A percentile compares a stretch with the other conserved stretches of the same genome.
These are phyloP conservation scores for Nematodospora valgi DNA, from an alignment of 805 yeast genomes.

Conservation along the genomic window DNA sequence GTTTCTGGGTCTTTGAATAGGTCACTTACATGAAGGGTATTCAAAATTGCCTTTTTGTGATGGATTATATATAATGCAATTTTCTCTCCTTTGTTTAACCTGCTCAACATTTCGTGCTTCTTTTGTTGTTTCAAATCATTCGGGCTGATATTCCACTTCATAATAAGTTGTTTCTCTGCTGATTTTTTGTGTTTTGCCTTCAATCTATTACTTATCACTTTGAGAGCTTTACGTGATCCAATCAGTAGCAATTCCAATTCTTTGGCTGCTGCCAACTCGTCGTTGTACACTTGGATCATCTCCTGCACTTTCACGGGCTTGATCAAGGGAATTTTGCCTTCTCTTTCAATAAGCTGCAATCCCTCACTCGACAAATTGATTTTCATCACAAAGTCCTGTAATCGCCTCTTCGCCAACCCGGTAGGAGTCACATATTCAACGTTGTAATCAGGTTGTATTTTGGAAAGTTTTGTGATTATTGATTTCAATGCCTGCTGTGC, in stretches of 20 bases:
- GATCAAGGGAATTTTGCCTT: slow-evolving; percentile 21
- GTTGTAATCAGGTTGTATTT: slow-evolving; percentile 15
- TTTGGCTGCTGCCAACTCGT: slow-evolving; percentile 28
- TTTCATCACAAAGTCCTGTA: background rate
- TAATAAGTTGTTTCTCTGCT: slow-evolving; percentile 27
- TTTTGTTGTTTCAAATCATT: slow-evolving; percentile 39
- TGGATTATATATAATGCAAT: slow-evolving; percentile 13
- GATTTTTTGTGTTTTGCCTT: slow-evolving; percentile 34
- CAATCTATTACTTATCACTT: slow-evolving; percentile 15
- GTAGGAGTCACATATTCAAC: background rate
- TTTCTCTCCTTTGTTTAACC: slow-evolving; percentile 29
- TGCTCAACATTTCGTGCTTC: slow-evolving; percentile 27
- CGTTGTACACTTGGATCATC: slow-evolving; percentile 31
- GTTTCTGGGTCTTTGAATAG: slow-evolving; percentile 6
- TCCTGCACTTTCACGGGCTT: slow-evolving; percentile 22
- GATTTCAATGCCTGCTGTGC: slow-evolving; percentile 24
- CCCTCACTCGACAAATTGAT: slow-evolving; percentile 1
- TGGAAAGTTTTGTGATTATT: slow-evolving; percentile 21
- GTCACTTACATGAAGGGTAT: too few relatives aligned
- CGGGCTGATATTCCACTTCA: slow-evolving; percentile 37
- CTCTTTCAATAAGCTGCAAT: background rate
- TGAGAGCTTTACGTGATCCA: slow-evolving; percentile 32
- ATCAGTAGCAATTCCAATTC: slow-evolving; percentile 28
- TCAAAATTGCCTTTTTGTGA: slow-evolving; percentile 15
- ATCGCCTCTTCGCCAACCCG: background rate